phyloP scores from a whole-genome alignment of 768 basidiomycete species.

The Mycena rebaudengoi region DNA sequence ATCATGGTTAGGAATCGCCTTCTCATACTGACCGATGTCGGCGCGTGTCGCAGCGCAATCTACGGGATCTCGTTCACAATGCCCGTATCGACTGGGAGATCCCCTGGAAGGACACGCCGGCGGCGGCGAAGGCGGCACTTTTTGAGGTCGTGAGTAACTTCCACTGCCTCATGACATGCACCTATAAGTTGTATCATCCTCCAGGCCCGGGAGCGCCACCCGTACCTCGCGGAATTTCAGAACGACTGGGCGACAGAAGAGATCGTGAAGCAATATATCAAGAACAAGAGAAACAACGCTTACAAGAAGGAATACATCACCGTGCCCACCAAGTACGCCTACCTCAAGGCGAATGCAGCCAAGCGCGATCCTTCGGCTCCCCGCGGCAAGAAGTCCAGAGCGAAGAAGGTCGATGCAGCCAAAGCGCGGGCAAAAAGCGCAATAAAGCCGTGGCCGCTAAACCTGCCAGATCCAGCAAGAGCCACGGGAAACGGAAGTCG shows the following conservation, averaged over 20 bases:
- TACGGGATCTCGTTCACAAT: constrained; percentile 15
- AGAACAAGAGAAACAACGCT: constrained; percentile 22
- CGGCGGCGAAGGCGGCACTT: constrained; percentile 12
- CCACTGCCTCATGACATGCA: background rate
- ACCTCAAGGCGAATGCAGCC: constrained; percentile 29
- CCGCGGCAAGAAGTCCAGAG: background rate
- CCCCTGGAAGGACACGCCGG: constrained; percentile 12
- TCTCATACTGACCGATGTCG: background rate
- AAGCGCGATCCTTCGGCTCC: constrained; percentile 16
- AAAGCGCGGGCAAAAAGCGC: background rate
- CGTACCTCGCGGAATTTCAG: background rate
- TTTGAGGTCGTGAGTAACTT: constrained; percentile 5
- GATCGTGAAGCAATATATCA: constrained; percentile 29
- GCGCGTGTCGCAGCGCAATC: constrained; percentile 5
- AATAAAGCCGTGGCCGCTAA: background rate
- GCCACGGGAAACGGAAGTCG: background rate
- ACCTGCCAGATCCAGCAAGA: background rate
- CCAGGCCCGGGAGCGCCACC: constrained; percentile 6
- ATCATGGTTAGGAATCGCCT: background rate
- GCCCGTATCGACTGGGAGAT: constrained; percentile 22
- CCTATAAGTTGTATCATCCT: background rate
- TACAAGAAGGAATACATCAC: constrained; percentile 26
- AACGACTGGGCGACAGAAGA: constrained; percentile 38
- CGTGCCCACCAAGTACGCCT: constrained; percentile 19
- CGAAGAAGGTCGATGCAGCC: background rate